These are phyloP conservation scores for Pichia sp. DNA, from an alignment of 1,139 yeast genomes.

Conservation along the genomic window DNA sequence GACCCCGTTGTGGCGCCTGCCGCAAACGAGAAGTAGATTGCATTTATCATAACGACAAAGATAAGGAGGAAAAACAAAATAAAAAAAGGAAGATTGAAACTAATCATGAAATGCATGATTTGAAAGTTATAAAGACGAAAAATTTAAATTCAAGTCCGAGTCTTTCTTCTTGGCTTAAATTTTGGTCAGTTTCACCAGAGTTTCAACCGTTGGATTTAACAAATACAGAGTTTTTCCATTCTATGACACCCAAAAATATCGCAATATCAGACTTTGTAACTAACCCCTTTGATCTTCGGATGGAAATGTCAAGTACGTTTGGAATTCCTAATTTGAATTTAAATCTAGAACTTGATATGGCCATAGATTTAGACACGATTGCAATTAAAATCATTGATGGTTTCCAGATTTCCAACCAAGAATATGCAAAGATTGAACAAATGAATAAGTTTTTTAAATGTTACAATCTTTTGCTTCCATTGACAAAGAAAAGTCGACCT, in stretches of 20 bases:
- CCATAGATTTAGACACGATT: not conserved
- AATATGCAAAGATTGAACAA: not conserved
- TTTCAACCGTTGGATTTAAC: not conserved
- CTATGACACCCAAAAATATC: no score
- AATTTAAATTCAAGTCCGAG: not conserved
- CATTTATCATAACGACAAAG: constrained; percentile 8
- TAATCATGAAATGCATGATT: not conserved
- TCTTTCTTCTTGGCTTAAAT: not conserved
- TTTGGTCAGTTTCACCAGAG: not conserved
- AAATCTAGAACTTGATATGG: no score
- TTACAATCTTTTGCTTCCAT: constrained; percentile 29
- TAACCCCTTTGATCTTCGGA: no score
- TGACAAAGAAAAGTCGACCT: constrained; percentile 28
- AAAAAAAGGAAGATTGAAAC: not conserved
- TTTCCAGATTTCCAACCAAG: not conserved
- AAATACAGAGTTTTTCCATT: not conserved
- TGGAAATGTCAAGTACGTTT: no score
- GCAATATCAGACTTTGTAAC: no score
- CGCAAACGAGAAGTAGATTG: constrained; percentile 28
- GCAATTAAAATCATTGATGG: constrained; percentile 9
- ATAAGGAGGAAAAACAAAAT: not conserved
- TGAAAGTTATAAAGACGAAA: not conserved
- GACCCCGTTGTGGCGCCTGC: constrained; percentile 61
- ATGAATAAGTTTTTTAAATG: constrained; percentile 25
- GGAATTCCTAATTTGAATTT: no score